Evolutionary conservation across 2,329 filamentous ascomycete genomes (phyloP).

Genomic region (Exutisphaerella laricina): DNA sequence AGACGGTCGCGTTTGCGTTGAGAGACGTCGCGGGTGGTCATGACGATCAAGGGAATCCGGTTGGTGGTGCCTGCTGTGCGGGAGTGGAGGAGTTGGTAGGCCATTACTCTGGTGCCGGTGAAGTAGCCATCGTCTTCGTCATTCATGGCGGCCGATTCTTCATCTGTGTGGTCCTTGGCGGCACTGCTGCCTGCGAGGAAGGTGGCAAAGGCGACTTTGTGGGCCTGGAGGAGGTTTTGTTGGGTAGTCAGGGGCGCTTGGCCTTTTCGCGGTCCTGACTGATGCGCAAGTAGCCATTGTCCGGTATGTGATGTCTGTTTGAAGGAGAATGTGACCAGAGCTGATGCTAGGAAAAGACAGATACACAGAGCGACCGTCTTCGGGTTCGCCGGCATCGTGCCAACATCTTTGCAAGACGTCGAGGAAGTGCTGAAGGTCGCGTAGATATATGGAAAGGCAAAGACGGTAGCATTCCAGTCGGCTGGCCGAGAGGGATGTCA

Average conservation of each 20-base stretch:
- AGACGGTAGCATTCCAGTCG: slow-evolving; percentile 8
- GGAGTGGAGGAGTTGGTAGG: slow-evolving; percentile 37
- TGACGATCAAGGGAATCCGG: slow-evolving; percentile 36
- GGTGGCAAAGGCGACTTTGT: slow-evolving; percentile 36
- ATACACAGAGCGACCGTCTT: slow-evolving; percentile 30
- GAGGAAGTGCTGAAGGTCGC: background rate
- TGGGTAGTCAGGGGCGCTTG: slow-evolving; percentile 2
- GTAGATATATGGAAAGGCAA: background rate
- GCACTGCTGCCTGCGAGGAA: slow-evolving; percentile 32
- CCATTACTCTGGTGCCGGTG: slow-evolving; percentile 32
- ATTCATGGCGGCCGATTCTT: slow-evolving; percentile 22
- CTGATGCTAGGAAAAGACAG: slow-evolving; percentile 33
- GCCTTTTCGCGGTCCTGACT: slow-evolving; percentile 4
- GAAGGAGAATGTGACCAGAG: slow-evolving; percentile 30
- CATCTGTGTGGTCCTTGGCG: slow-evolving; percentile 17
- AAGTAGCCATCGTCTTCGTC: slow-evolving; percentile 35
- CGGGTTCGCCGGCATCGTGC: slow-evolving; percentile 21
- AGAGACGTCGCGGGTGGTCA: slow-evolving; percentile 34
- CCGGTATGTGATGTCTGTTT: slow-evolving; percentile 18
- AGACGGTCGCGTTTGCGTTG: slow-evolving; percentile 34
- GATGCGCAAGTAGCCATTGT: background rate
- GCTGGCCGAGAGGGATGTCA: slow-evolving; percentile 8
- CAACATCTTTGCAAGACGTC: slow-evolving; percentile 10
- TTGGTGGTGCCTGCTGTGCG: slow-evolving; percentile 31
- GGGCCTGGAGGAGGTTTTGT: slow-evolving; percentile 17